A percentile compares a stretch with the other conserved stretches of the same genome.
Conservation (phyloP, 495 filamentous ascomycete genomes). For the Penicillium arizonense region DNA sequence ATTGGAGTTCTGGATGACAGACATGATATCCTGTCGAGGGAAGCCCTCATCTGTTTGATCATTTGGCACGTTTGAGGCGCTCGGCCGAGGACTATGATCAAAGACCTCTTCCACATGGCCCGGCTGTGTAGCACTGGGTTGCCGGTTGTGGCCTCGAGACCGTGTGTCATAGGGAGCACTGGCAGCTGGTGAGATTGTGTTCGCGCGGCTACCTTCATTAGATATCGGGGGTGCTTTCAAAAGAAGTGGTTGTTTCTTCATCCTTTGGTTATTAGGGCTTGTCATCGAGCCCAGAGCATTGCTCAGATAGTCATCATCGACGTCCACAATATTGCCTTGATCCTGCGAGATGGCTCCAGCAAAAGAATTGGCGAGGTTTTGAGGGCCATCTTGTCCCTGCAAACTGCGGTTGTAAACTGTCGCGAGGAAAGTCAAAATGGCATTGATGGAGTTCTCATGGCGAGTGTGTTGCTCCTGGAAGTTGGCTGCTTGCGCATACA, state of each 20-base stretch:
- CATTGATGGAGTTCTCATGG: slow-evolving; percentile 97
- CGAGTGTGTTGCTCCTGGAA: slow-evolving; percentile 92
- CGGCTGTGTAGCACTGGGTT: slow-evolving; percentile 31
- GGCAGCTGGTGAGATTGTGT: slow-evolving; percentile 39
- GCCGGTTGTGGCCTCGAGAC: slow-evolving; percentile 33
- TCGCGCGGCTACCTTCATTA: slow-evolving; percentile 33
- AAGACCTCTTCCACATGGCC: slow-evolving; percentile 47
- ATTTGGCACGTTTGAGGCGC: slow-evolving; percentile 11
- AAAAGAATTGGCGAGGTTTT: slow-evolving; percentile 71
- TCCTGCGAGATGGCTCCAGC: slow-evolving; percentile 65
- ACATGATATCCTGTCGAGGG: slow-evolving; percentile 77
- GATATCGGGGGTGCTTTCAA: slow-evolving; percentile 47
- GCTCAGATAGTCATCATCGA: slow-evolving; percentile 59
- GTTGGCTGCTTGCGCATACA: slow-evolving; percentile 83
- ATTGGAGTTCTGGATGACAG: slow-evolving; percentile 78
- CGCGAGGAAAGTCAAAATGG: slow-evolving; percentile 93
- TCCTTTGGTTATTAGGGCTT: slow-evolving; percentile 38
- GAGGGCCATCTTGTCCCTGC: slow-evolving; percentile 57
- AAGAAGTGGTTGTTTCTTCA: slow-evolving; percentile 51
- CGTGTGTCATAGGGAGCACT: slow-evolving; percentile 31
- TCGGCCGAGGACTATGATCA: slow-evolving; percentile 38
- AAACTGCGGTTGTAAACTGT: slow-evolving; percentile 88
- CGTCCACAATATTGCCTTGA: slow-evolving; percentile 69
- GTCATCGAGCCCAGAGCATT: slow-evolving; percentile 35
- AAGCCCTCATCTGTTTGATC: slow-evolving; percentile 22